Base-by-base conservation (phyloP, 345 rosid genomes). In the Gossypium australe region DNA sequence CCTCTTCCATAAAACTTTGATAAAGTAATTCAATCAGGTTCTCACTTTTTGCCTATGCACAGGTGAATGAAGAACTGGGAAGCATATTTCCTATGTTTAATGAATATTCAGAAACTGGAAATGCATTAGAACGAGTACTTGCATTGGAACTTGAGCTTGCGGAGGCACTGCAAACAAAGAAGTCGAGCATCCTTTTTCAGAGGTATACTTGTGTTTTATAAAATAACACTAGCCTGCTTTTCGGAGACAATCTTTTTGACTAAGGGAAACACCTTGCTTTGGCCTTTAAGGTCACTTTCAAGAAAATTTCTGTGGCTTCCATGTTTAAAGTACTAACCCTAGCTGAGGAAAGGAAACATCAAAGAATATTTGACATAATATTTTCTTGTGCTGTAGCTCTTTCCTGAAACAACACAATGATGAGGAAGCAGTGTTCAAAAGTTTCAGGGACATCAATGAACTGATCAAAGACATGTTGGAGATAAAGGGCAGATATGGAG, bases 131-230 rank as follows among this genome's bases (percentile, higher is more conserved):
- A 81, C 89, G 97, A 70, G 98, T 95, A 61, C 93, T 95, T 48
- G 99, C 98, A 14, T 81, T 95, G 77, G 99, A 95, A 84, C 84
- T 93, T 47, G 97, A 95, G 80, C 95, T 95, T 69, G 97, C 97
- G 45, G 93, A 89, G 81, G 88, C 97, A 67, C 81, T 95, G 81
- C 90, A 88, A 79, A 81, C 86, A 24, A 91, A 95, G 82, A 88
- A 89, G 77, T 84, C 97, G 52, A 80, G 79, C 77, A 62, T 85
- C 78, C 88, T 86, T 79, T 88, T 91, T 75, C 99, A 95, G 74
- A 93, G 98, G 98, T 95, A 80, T 53, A 67, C 48, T 43, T 34
- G 44, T 65, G 6, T 34, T 29, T 58, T 65, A 34, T 9, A 58
- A 43, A 58, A 13, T 20, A 72, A 44, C 13, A 12, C 20, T 22